A percentile compares a stretch with the other conserved stretches of the same genome.
phyloP scores from a whole-genome alignment of 2,329 filamentous ascomycete species.

The Phaeosphaeriaceae sp. region DNA sequence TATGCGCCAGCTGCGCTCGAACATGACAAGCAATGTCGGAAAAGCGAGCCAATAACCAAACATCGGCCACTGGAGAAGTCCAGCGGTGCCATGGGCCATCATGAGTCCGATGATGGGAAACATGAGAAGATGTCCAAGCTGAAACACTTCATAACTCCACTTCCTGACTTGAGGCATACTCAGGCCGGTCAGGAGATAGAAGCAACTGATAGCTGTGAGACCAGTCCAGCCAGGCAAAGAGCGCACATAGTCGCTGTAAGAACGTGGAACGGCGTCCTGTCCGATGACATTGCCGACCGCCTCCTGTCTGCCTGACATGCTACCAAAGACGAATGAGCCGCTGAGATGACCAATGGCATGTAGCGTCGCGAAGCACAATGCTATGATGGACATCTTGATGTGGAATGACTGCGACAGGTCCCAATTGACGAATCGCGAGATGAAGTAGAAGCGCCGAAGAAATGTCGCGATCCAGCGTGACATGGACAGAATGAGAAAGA shows the following conservation, averaged over 20 bases:
- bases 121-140: slow-evolving; percentile 65
- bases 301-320: slow-evolving; percentile 53
- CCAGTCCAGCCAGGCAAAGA: slow-evolving; percentile 62
- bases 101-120: slow-evolving; percentile 65
- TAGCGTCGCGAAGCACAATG: slow-evolving; percentile 59
- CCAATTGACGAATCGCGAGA: slow-evolving; percentile 66
- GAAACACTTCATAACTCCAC: slow-evolving; percentile 65
- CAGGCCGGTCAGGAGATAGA: slow-evolving; percentile 59
- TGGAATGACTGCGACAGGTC: slow-evolving; percentile 65
- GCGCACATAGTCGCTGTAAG: slow-evolving; percentile 58
- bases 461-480: slow-evolving; percentile 64
- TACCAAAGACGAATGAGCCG: slow-evolving; percentile 62
- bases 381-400: slow-evolving; percentile 61
- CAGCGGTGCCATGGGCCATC: slow-evolving; percentile 62
- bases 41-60: slow-evolving; percentile 65
- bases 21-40: slow-evolving; percentile 60
- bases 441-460: slow-evolving; percentile 59
- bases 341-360: slow-evolving; percentile 64
- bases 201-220: slow-evolving; percentile 57
- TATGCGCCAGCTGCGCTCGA: slow-evolving; percentile 59
- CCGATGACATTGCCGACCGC: slow-evolving; percentile 57
- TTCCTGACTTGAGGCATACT: slow-evolving; percentile 61
- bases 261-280: slow-evolving; percentile 52
- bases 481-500: slow-evolving; percentile 67
- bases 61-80: slow-evolving; percentile 63